A percentile compares a stretch with the other conserved stretches of the same genome.
phyloP scores from a whole-genome alignment of 1,284 basidiomycete species.

The Fomitopsis schrenkii region DNA sequence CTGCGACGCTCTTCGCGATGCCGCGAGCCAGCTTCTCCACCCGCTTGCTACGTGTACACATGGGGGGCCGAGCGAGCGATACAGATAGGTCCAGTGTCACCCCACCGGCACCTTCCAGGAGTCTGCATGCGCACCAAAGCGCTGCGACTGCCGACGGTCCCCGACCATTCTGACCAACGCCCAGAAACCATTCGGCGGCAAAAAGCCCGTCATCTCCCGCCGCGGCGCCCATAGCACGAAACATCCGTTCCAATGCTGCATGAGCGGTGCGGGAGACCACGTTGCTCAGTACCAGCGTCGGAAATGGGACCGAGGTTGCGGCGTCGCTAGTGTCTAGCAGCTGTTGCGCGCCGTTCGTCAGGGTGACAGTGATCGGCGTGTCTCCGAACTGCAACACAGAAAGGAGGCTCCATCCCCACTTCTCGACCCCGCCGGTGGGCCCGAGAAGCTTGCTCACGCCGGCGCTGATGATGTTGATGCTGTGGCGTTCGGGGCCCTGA shows the following conservation, averaged over 20 bases:
- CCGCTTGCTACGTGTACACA: conserved; percentile 34
- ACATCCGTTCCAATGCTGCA: conserved; percentile 61
- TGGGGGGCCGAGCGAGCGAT: conserved; percentile 15
- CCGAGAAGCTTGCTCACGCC: conserved; percentile 73
- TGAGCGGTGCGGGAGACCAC: conserved; percentile 55
- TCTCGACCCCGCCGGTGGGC: conserved; percentile 78
- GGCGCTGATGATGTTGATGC: conserved; percentile 39
- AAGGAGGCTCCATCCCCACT: conserved; percentile 84
- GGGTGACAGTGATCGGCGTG: conserved; percentile 46
- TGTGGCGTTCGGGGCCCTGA: conserved; percentile 15
- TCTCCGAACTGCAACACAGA: conserved; percentile 69
- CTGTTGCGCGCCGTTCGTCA: conserved; percentile 45
- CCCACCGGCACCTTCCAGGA: conserved; percentile 68
- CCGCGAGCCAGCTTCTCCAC: conserved; percentile 64
- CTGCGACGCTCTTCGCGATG: conserved; percentile 59
- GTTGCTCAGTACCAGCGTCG: conserved; percentile 56
- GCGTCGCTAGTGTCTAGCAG: conserved; percentile 51
- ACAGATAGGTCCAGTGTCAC: conserved; percentile 35
- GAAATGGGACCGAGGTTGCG: conserved; percentile 43
- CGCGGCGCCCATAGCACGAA: conserved; percentile 66
- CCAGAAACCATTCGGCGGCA: conserved; percentile 79
- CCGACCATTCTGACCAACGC: conserved; percentile 46
- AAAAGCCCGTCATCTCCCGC: conserved; percentile 68
- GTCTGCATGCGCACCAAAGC: conserved; percentile 75
- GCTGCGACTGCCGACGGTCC: conserved; percentile 59